phyloP scores from a whole-genome alignment of 345 rosid genomes.

The Orychophragmus violaceus region DNA sequence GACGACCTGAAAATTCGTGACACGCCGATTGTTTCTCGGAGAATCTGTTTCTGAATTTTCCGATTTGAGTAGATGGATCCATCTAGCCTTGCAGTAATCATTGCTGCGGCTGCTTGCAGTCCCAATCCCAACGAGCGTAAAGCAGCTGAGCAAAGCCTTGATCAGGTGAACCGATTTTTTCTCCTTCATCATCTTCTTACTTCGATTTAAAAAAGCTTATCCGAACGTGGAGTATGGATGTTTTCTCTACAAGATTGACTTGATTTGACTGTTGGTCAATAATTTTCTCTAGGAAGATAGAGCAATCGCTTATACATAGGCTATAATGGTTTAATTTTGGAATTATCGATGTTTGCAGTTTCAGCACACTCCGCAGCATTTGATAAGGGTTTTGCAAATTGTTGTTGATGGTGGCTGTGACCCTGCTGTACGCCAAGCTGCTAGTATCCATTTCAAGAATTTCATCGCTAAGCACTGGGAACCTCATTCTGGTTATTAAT shows the following conservation, averaged over 20 bases:
- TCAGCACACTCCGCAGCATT: constrained; percentile 83
- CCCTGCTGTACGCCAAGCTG: constrained; percentile 80
- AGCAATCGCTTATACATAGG: neutral
- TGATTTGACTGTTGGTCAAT: constrained; percentile 10
- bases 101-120: constrained; percentile 79
- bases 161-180: constrained; percentile 44
- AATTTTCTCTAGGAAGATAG: neutral
- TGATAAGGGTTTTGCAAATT: constrained; percentile 80
- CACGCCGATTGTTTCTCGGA: neutral
- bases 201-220: too few relatives aligned
- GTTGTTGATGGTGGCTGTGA: constrained; percentile 72
- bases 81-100: constrained; percentile 54
- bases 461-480: constrained; percentile 87
- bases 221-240: too few relatives aligned
- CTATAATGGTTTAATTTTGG: neutral
- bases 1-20: neutral
- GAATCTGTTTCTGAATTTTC: neutral
- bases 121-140: constrained; percentile 85
- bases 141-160: constrained; percentile 84
- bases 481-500: constrained; percentile 37
- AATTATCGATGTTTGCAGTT: constrained; percentile 39
- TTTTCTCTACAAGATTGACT: neutral
- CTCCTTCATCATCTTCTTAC: too few relatives aligned
- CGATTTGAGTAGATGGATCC: constrained; percentile 38
- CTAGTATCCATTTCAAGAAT: constrained; percentile 97